These are phyloP conservation scores for Gastrolobium bilobum DNA, from an alignment of 306 rosid species.

Conservation along the genomic window DNA sequence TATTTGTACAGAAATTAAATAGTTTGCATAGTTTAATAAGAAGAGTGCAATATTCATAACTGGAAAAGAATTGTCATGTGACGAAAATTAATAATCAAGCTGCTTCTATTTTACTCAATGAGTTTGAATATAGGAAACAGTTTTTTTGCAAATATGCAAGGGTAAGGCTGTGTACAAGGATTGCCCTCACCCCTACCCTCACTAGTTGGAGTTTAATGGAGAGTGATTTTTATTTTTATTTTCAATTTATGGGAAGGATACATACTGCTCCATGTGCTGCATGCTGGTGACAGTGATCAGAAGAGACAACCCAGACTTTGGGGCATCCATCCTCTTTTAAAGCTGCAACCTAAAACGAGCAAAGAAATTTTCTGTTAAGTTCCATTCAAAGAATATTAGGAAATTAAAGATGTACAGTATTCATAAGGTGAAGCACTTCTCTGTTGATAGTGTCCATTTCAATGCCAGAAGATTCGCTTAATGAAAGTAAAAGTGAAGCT, in stretches of 20 bases:
- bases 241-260: conserved; percentile 50
- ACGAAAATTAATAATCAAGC: conserved; percentile 36
- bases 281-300: conserved; percentile 84
- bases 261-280: conserved; percentile 92
- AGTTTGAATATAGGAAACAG: too few species aligned
- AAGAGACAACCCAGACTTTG: conserved; percentile 94
- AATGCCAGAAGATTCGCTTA: background rate
- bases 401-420: conserved; percentile 21
- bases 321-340: conserved; percentile 96
- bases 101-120: conserved; percentile 21
- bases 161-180: too few species aligned
- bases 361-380: conserved; percentile 18
- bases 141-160: too few species aligned
- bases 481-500: conserved; percentile 26
- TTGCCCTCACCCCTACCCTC: too few species aligned
- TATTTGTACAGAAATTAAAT: conserved; percentile 36
- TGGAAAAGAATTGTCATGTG: conserved; percentile 24
- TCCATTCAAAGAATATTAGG: conserved; percentile 10
- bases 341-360: conserved; percentile 74
- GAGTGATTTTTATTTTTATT: background rate
- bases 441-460: conserved; percentile 24
- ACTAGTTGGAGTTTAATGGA: too few species aligned
- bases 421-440: conserved; percentile 22
- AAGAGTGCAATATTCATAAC: background rate
- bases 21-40: conserved; percentile 30